Percentiles rank a stretch among this genome's conserved stretches.
Evolutionary conservation across 1,139 yeast genomes (phyloP).

Genomic region (Protomyces macrosporus): DNA sequence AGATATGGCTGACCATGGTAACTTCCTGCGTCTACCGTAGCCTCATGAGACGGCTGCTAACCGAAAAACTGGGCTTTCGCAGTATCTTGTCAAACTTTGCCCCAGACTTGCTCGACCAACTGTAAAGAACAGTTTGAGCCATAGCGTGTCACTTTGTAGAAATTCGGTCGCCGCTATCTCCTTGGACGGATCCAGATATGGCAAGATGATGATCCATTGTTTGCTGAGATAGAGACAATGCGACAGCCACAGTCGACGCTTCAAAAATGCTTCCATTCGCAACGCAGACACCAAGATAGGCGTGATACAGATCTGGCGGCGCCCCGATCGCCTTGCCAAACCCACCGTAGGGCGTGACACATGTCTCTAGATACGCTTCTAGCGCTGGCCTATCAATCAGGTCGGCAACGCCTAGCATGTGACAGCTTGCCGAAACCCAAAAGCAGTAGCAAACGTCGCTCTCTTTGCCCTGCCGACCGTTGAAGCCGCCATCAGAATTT

Average conservation of each 20-base stretch:
- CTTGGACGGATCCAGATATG: too few species aligned
- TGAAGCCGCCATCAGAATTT: slow-evolving; percentile 50
- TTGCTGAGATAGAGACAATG: background rate
- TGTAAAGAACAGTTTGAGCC: too few species aligned
- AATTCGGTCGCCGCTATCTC: too few species aligned
- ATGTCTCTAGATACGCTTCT: slow-evolving; percentile 47
- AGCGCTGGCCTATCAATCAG: slow-evolving; percentile 45
- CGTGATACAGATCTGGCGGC: slow-evolving; percentile 51
- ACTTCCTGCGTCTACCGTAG: too few species aligned
- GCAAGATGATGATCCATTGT: background rate
- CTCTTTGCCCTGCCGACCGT: slow-evolving; percentile 78
- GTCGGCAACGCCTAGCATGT: slow-evolving; percentile 39
- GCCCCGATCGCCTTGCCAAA: slow-evolving; percentile 62
- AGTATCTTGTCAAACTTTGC: too few species aligned
- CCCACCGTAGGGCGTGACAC: slow-evolving; percentile 75
- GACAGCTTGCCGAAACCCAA: slow-evolving; percentile 71
- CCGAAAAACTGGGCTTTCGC: too few species aligned
- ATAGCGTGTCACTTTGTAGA: too few species aligned
- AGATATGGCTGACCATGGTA: too few species aligned
- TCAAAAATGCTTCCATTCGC: slow-evolving; percentile 27
- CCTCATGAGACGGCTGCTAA: too few species aligned
- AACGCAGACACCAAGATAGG: slow-evolving; percentile 42
- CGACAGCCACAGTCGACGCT: background rate
- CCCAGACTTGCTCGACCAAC: too few species aligned
- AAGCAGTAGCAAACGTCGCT: slow-evolving; percentile 90